A percentile compares a stretch with the other conserved stretches of the same genome.
These are phyloP conservation scores for Candida montana DNA, from an alignment of 805 yeast species.

Conservation along the genomic window DNA sequence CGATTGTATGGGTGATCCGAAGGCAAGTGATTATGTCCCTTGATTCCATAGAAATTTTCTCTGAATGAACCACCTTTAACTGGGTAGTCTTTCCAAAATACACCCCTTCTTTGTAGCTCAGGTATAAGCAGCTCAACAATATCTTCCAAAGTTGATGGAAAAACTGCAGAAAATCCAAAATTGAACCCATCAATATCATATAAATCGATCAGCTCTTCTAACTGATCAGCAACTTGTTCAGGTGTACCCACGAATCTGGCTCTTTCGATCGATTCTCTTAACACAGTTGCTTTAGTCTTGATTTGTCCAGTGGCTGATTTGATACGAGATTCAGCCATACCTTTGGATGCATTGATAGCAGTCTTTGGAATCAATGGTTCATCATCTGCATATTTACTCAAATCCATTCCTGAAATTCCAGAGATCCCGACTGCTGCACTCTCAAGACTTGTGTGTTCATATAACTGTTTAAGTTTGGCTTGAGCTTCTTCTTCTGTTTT, in stretches of 20 bases:
- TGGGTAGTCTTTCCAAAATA: conserved; percentile 34
- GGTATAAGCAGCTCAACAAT: conserved; percentile 34
- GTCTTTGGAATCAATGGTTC: conserved; percentile 22
- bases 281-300: not conserved
- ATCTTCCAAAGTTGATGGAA: conserved; percentile 36
- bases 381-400: conserved; percentile 28
- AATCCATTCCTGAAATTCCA: conserved; percentile 37
- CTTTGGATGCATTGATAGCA: conserved; percentile 13
- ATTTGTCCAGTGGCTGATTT: not conserved
- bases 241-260: conserved; percentile 29
- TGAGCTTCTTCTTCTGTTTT: conserved; percentile 35
- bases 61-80: conserved; percentile 30
- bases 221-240: conserved; percentile 22
- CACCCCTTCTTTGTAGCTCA: conserved; percentile 31
- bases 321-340: not conserved
- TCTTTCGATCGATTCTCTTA: not conserved
- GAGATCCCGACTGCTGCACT: conserved; percentile 35
- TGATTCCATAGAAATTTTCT: conserved; percentile 30
- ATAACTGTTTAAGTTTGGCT: conserved; percentile 26
- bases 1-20: conserved; percentile 19
- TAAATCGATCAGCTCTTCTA: conserved; percentile 1
- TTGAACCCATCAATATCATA: conserved; percentile 27
- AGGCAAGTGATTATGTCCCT: conserved; percentile 9
- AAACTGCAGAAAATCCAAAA: conserved; percentile 29
- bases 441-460: conserved; percentile 27